These are phyloP conservation scores for Asterionellopsis glacialis DNA, from an alignment of 108 stramenopile genomes.

Conservation along the genomic window DNA sequence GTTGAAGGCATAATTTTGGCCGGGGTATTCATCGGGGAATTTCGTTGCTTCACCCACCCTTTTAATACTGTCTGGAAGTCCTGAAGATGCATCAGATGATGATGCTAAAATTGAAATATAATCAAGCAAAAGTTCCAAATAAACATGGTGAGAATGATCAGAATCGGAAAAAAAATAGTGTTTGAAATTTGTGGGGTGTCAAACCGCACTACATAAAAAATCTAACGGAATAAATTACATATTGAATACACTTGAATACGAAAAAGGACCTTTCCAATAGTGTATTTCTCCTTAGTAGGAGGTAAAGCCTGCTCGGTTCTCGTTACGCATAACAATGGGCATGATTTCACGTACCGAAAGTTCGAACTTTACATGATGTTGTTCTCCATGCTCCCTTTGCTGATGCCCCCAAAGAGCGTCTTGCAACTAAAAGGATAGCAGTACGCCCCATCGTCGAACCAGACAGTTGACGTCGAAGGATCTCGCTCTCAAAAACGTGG, in stretches of 20 bases:
- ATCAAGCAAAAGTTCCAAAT: too few relatives aligned
- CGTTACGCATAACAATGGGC: neutral
- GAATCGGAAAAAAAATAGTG: too few relatives aligned
- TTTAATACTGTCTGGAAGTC: slow-evolving; percentile 55
- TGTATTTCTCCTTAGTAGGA: neutral
- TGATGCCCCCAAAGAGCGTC: neutral
- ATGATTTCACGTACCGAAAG: neutral
- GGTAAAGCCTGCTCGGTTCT: too few relatives aligned
- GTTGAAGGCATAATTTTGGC: slow-evolving; percentile 85
- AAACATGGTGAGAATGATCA: too few relatives aligned
- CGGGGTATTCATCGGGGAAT: slow-evolving; percentile 84
- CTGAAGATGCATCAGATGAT: neutral
- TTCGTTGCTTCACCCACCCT: slow-evolving; percentile 54
- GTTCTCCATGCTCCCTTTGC: neutral
- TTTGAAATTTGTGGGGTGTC: too few relatives aligned
- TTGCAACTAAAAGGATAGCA: neutral
- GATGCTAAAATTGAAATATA: neutral
- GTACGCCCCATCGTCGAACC: too few relatives aligned
- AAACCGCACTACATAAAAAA: neutral
- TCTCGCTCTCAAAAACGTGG: too few relatives aligned
- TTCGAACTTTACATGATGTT: neutral
- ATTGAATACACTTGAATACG: neutral
- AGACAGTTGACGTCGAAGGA: too few relatives aligned
- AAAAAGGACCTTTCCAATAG: neutral
- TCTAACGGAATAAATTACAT: neutral